phyloP scores from a whole-genome alignment of 2,329 filamentous ascomycete species.

The Thelonectria blattea region DNA sequence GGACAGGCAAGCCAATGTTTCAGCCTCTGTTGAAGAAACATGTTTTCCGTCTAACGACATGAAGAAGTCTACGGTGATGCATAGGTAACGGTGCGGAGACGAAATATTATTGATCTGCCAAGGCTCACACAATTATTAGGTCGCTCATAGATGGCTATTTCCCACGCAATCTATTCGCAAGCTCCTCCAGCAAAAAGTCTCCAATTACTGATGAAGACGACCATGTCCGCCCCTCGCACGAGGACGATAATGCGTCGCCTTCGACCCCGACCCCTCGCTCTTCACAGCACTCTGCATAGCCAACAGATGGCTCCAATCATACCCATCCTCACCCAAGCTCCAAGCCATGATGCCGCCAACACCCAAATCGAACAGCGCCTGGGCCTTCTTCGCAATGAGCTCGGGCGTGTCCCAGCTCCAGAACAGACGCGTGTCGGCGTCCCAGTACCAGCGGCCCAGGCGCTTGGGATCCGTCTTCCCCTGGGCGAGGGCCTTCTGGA shows the following conservation, averaged over 20 bases:
- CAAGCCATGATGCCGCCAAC: constrained; percentile 61
- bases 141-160: too few species aligned
- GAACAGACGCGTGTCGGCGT: constrained; percentile 51
- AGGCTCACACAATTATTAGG: too few species aligned
- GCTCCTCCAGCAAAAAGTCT: neutral
- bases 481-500: constrained; percentile 49
- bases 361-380: constrained; percentile 48
- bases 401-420: constrained; percentile 62
- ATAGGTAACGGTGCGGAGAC: too few species aligned
- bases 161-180: too few species aligned
- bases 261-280: neutral
- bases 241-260: neutral
- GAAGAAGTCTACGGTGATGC: too few species aligned
- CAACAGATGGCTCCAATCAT: constrained; percentile 51
- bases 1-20: too few species aligned
- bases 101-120: too few species aligned
- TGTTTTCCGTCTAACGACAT: too few species aligned
- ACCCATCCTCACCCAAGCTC: constrained; percentile 57
- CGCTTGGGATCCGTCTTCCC: constrained; percentile 53
- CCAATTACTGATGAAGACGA: neutral
- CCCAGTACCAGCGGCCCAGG: constrained; percentile 63
- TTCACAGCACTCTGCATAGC: constrained; percentile 45
- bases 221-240: too few species aligned
- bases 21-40: too few species aligned
- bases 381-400: constrained; percentile 55